Conservation (phyloP, 768 basidiomycete species). For the Hydnum rufescens region DNA sequence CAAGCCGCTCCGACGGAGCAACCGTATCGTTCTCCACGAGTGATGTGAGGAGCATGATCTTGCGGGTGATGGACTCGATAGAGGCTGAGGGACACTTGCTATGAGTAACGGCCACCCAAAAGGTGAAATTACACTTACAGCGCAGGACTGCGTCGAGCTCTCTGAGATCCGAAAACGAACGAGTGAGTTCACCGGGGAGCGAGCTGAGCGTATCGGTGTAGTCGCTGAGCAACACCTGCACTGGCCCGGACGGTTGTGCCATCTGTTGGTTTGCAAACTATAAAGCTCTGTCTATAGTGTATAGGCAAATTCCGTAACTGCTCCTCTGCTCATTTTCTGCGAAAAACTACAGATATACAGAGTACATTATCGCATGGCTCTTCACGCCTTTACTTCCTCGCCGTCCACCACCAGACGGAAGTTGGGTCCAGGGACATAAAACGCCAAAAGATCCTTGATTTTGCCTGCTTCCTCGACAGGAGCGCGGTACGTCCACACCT, state of each 20-base stretch:
- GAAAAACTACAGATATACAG: too few species aligned
- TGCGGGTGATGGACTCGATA: conserved; percentile 58
- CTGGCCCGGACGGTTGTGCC: conserved; percentile 38
- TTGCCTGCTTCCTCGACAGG: too few species aligned
- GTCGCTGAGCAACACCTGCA: conserved; percentile 37
- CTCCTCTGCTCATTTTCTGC: too few species aligned
- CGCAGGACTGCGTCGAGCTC: conserved; percentile 92
- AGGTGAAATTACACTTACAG: conserved; percentile 16
- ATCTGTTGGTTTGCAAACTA: too few species aligned
- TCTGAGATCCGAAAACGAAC: conserved; percentile 85
- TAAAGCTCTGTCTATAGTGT: too few species aligned
- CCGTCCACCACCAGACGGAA: too few species aligned
- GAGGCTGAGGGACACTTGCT: conserved; percentile 32
- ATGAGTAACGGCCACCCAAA: neutral
- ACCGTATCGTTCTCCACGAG: conserved; percentile 50
- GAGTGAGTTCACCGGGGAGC: conserved; percentile 82
- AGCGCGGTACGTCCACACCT: too few species aligned
- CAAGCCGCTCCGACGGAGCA: conserved; percentile 44
- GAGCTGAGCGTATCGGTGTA: conserved; percentile 87
- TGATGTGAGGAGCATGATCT: conserved; percentile 52
- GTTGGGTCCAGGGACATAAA: too few species aligned
- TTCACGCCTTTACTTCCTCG: too few species aligned
- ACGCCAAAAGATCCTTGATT: too few species aligned
- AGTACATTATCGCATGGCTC: too few species aligned
- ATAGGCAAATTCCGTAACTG: too few species aligned